Conservation (phyloP, 2,329 filamentous ascomycete species). For the Metarhizium guizhouense region DNA sequence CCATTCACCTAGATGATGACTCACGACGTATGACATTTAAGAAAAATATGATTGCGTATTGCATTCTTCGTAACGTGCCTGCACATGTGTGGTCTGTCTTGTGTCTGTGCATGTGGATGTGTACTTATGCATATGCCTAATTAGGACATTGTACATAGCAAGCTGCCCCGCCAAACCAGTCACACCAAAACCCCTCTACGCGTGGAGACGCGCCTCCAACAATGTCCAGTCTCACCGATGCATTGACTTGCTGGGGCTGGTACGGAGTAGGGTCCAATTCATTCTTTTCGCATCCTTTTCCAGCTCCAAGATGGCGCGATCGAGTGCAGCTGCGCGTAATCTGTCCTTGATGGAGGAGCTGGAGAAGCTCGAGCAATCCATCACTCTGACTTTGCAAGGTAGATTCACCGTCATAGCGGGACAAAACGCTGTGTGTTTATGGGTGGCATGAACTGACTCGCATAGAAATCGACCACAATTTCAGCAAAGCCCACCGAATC, state of each 20-base stretch:
- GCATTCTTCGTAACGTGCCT: no score
- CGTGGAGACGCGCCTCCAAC: constrained; percentile 3
- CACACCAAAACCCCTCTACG: background rate
- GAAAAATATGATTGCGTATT: background rate
- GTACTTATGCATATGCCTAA: no score
- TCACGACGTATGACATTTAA: background rate
- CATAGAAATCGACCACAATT: constrained; percentile 95
- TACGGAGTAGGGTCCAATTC: background rate
- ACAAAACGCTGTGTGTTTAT: background rate
- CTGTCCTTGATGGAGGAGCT: constrained; percentile 89
- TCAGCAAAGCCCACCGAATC: constrained; percentile 91
- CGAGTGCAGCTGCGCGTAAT: constrained; percentile 38
- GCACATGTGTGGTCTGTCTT: no score
- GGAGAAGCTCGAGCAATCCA: constrained; percentile 91
- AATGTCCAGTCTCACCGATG: no score
- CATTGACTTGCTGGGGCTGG: background rate
- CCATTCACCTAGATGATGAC: background rate
- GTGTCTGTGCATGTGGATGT: no score
- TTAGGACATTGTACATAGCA: no score
- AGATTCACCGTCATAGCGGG: constrained; percentile 3
- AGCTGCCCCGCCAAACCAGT: background rate
- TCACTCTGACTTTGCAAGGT: constrained; percentile 93
- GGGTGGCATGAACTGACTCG: background rate
- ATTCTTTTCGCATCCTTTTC: background rate
- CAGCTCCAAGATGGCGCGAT: constrained; percentile 36